Base-by-base conservation (phyloP, 1,139 yeast species). In the Debaryomycetaceae sp. region DNA sequence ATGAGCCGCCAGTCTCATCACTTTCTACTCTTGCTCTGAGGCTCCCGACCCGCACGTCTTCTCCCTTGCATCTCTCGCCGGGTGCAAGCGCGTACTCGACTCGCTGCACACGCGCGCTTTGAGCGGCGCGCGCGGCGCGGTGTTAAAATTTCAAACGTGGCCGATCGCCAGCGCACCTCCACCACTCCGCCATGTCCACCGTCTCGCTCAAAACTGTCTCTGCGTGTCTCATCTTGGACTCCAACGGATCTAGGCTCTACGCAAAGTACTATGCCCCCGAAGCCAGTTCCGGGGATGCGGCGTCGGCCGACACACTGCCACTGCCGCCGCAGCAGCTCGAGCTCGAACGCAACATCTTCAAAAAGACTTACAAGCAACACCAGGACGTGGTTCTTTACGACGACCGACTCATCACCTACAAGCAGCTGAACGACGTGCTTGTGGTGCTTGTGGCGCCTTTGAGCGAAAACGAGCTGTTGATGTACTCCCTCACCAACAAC, bases 401-500 rank as follows among this genome's bases (percentile, higher is more conserved):
- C 48, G 77, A 78, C 49, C 83, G 79, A 44, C 68, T 86, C 41
- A 76, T 86, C 27, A 80, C 85, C 13, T 91, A 88, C 61, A 89
- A 85, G 57, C 95, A 88, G 55, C 71, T 82, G 27, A 96, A 91
- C 53, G 78, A 83, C 37, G 62, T 82, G 29, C 58, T 89, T 28
- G 77, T 83, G 48, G 58, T 88, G 21, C 65, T 86, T 39, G 94
- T 91, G 23, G 71, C 74, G n/a, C 68, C 70, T 35, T 57, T 83
- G 37, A 80, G 80, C 39, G 98, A 89, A 57, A 93, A 88, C 53
- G 99, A 91, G 59, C 67, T 83, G 26, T 68, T 89, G 63, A 62
- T 91, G 30, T 88, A 74, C 58, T 82, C 84, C 33, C 83, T 84
- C 29, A 73, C 88, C 36, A 71, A 76, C 42, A 95, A 93, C 23